These are phyloP conservation scores for Crithidia thermophila DNA, from an alignment of 208 protist genomes.

Conservation along the genomic window DNA sequence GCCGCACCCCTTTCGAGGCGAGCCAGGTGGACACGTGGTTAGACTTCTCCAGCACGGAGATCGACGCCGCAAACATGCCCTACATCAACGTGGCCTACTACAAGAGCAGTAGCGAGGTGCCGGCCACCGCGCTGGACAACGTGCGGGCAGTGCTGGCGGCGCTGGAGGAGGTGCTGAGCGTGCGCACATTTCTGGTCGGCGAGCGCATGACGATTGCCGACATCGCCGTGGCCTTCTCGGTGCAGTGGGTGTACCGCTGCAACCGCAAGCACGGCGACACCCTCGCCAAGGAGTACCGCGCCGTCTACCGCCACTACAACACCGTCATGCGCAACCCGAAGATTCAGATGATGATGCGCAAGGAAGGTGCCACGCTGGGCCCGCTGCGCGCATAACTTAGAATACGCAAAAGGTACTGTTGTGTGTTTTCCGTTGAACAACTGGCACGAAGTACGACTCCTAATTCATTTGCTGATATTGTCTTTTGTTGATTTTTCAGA, in stretches of 20 bases:
- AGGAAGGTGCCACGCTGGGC: conserved; percentile 50
- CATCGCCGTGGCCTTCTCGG: conserved; percentile 70
- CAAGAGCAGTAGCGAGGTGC: conserved; percentile 25
- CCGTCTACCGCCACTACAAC: conserved; percentile 80
- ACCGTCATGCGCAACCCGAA: conserved; percentile 77
- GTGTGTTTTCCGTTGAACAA: background rate
- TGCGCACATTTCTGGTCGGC: conserved; percentile 84
- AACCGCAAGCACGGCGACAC: conserved; percentile 57
- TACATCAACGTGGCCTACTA: conserved; percentile 54
- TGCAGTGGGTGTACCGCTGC: conserved; percentile 68
- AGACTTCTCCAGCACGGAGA: conserved; percentile 76
- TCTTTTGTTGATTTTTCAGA: conserved; percentile 12
- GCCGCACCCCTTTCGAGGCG: conserved; percentile 73
- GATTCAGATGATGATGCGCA: conserved; percentile 64
- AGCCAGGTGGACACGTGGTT: conserved; percentile 88
- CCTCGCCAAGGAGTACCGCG: conserved; percentile 60
- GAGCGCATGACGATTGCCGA: conserved; percentile 84
- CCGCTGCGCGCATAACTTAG: conserved; percentile 36
- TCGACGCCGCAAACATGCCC: conserved; percentile 56
- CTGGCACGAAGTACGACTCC: too few species aligned
- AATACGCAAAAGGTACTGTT: background rate
- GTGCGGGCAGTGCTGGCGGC: conserved; percentile 52
- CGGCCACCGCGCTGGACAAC: conserved; percentile 32
- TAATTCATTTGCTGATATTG: too few species aligned
- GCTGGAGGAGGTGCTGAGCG: conserved; percentile 66